Evolutionary conservation across 306 rosid genomes (phyloP).

Genomic region (Malus sieversii): DNA sequence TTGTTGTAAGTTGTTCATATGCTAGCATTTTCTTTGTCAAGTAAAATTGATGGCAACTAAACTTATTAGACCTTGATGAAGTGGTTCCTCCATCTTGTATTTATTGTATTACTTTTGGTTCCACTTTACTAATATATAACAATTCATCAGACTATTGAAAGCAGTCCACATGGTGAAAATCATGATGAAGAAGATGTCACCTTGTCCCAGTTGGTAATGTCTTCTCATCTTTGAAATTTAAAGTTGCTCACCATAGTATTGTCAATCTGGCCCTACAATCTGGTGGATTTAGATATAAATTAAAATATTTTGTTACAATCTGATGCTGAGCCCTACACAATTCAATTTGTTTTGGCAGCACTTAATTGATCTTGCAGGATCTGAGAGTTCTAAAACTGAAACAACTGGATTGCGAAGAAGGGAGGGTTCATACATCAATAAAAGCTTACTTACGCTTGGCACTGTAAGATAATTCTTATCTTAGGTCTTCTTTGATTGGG

Average conservation of each 20-base stretch:
- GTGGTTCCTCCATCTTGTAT: neutral
- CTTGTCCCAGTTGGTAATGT: conserved; percentile 69
- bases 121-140: conserved; percentile 2
- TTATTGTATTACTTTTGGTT: neutral
- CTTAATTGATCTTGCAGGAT: conserved; percentile 92
- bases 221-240: conserved; percentile 1
- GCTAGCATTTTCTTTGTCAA: conserved; percentile 2
- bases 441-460: conserved; percentile 84
- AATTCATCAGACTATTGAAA: conserved; percentile 65
- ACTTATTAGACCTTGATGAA: neutral
- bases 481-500: neutral
- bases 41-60: neutral
- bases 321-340: conserved; percentile 10
- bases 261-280: conserved; percentile 1
- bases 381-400: conserved; percentile 88
- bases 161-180: conserved; percentile 65
- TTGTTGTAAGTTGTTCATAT: neutral
- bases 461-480: conserved; percentile 48
- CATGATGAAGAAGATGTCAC: conserved; percentile 69
- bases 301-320: neutral
- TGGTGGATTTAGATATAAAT: conserved; percentile 7
- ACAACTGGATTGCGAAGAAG: conserved; percentile 83
- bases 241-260: neutral
- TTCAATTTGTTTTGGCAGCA: conserved; percentile 48
- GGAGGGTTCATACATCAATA: conserved; percentile 86